These are phyloP conservation scores for Citrus trifoliata DNA, from an alignment of 345 rosid genomes.

Conservation along the genomic window DNA sequence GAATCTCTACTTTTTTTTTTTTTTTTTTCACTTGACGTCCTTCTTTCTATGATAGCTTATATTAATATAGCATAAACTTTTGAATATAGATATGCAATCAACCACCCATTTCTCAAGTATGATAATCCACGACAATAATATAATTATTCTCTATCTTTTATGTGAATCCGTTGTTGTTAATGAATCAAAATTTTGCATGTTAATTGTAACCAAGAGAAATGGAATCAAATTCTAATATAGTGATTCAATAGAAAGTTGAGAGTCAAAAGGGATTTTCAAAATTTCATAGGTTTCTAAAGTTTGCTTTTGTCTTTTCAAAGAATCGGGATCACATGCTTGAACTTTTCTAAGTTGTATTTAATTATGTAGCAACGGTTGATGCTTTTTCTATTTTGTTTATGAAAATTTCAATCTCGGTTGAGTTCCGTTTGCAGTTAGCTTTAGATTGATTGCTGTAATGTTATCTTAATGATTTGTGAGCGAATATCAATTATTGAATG, in stretches of 20 bases:
- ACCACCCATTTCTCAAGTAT: not conserved
- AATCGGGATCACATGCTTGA: conserved; percentile 10
- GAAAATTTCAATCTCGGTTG: not conserved
- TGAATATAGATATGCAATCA: not conserved
- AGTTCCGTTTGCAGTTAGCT: not conserved
- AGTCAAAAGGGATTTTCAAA: not conserved
- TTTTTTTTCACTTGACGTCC: no score
- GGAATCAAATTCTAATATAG: conserved; percentile 11
- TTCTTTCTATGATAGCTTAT: no score
- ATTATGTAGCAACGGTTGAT: not conserved
- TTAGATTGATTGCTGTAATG: not conserved
- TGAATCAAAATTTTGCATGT: not conserved
- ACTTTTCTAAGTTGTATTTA: not conserved
- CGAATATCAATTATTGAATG: not conserved
- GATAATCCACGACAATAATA: not conserved
- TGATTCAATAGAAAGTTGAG: not conserved
- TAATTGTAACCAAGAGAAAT: conserved; percentile 6
- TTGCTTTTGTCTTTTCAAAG: conserved; percentile 9
- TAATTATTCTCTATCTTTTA: no score
- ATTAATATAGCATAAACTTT: no score
- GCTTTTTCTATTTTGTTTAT: not conserved
- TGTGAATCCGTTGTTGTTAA: not conserved
- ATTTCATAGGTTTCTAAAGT: conserved; percentile 1
- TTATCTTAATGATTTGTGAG: not conserved
- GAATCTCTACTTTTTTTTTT: not conserved